Evolutionary conservation across 352 stramenopile genomes (phyloP).

Genomic region (Elongisporangium prolatum): DNA sequence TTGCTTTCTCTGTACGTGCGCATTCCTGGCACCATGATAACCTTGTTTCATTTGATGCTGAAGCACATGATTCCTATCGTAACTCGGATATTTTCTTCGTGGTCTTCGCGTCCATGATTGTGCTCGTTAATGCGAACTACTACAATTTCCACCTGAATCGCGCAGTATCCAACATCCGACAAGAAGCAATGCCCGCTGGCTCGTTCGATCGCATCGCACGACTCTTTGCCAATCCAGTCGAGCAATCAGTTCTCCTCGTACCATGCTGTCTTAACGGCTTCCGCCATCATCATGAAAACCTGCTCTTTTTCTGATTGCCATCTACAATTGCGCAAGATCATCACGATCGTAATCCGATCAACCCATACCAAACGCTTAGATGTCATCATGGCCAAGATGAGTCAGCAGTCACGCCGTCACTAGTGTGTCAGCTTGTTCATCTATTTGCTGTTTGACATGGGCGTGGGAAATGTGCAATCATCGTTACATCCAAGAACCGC

Average conservation of each 20-base stretch:
- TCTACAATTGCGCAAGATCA: constrained; percentile 43
- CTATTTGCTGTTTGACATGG: not conserved
- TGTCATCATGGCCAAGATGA: not conserved
- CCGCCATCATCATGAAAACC: constrained; percentile 22
- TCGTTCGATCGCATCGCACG: constrained; percentile 35
- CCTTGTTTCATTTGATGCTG: too few species aligned
- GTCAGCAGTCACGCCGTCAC: not conserved
- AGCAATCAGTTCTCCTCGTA: constrained; percentile 39
- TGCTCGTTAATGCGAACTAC: constrained; percentile 34
- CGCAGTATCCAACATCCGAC: constrained; percentile 25
- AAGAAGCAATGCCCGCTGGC: constrained; percentile 17
- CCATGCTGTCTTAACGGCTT: constrained; percentile 28
- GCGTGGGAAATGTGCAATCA: not conserved
- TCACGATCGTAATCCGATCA: constrained; percentile 14
- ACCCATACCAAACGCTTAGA: not conserved
- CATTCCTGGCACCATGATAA: constrained; percentile 22
- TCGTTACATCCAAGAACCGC: constrained; percentile 4
- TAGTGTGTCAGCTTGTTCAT: not conserved
- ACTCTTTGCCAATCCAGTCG: constrained; percentile 35
- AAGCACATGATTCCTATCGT: not conserved
- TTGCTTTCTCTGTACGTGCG: constrained; percentile 39
- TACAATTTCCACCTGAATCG: constrained; percentile 36
- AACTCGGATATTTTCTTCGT: constrained; percentile 64
- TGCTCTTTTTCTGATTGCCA: constrained; percentile 26
- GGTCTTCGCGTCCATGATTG: constrained; percentile 39